Base-by-base conservation (phyloP, 140 eudicot species). In the Senecio squalidus region DNA sequence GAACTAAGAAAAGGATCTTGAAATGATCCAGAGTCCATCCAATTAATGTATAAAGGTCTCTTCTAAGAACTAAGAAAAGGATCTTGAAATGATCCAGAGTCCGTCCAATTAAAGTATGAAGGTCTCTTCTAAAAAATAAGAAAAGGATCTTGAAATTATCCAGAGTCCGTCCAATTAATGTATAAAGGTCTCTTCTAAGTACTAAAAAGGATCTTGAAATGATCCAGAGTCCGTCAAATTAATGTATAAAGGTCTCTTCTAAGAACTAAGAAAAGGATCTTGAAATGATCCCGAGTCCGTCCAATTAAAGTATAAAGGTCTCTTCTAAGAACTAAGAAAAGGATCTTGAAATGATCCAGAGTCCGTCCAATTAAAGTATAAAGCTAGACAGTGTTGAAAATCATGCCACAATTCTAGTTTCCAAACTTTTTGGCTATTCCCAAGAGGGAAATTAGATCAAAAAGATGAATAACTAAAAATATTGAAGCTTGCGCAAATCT, bases 361-460 rank as follows among this genome's bases (percentile, higher is more conserved):
- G 39, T 33, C 39, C 14, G 43, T 36, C 15, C 15, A 39, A 29
- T n/a, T n/a, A n/a, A n/a, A n/a, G n/a, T n/a, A n/a, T 15, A 15
- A 39, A 16, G n/a, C 22, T 34, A 13, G 47, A 34, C 18, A 24
- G 38, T 6, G 27, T 28, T 21, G n/a, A n/a, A 52, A 51, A 65
- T 9, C 4, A 65, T 52, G 53, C 27, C n/a, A 49, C 33, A 9
- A 4, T 6, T 40, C 47, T 9, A 4, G 9, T 23, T 23, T 27
- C 9, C 49, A 28, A 64, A 8, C 2, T n/a, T 38, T 26, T 58
- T 13, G 54, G 7, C 48, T 48, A 34, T 49, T 56, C 54, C 24
- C 41, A 58, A n/a, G 60, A 31, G 64, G 20, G 53, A 38, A 6
- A 39, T 21, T 26, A 27, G 52, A 41, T 28, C 29, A 66, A 45